These are phyloP conservation scores for Diaporthe citri DNA, from an alignment of 2,329 filamentous ascomycete species.

Conservation along the genomic window DNA sequence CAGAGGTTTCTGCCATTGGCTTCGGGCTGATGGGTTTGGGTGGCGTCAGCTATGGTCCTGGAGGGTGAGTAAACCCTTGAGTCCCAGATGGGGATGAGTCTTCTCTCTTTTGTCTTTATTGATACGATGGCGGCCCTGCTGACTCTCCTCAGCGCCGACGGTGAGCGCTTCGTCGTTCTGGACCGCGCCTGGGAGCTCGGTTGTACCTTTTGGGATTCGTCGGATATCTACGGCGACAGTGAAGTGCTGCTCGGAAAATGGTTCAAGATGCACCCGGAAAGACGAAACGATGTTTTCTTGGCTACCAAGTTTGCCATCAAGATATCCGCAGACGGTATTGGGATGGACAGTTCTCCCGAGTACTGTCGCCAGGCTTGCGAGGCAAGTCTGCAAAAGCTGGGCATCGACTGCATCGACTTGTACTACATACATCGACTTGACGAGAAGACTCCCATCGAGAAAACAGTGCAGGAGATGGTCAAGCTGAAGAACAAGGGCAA, in stretches of 20 bases:
- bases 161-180: slow-evolving; percentile 44
- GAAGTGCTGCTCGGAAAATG: slow-evolving; percentile 54
- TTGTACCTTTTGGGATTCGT: slow-evolving; percentile 58
- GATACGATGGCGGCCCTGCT: background rate
- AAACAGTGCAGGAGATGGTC: slow-evolving; percentile 56
- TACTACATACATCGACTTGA: slow-evolving; percentile 60
- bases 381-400: slow-evolving; percentile 52
- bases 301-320: slow-evolving; percentile 46
- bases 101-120: background rate
- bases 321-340: slow-evolving; percentile 35
- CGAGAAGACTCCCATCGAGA: slow-evolving; percentile 51
- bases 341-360: slow-evolving; percentile 7
- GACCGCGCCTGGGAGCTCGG: slow-evolving; percentile 57
- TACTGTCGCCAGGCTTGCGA: slow-evolving; percentile 36
- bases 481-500: slow-evolving; percentile 53
- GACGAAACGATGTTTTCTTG: slow-evolving; percentile 53
- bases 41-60: slow-evolving; percentile 41
- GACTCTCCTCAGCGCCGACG: background rate
- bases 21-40: slow-evolving; percentile 48
- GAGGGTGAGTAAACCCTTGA: slow-evolving; percentile 30
- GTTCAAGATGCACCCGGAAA: slow-evolving; percentile 53
- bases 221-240: slow-evolving; percentile 52
- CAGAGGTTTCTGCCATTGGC: slow-evolving; percentile 44
- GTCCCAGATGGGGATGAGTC: background rate
- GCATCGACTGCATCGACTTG: slow-evolving; percentile 60